A percentile compares a stretch with the other conserved stretches of the same genome.
These are phyloP conservation scores for Pseudogymnoascus sp. DNA, from an alignment of 2,329 filamentous ascomycete genomes.

Conservation along the genomic window DNA sequence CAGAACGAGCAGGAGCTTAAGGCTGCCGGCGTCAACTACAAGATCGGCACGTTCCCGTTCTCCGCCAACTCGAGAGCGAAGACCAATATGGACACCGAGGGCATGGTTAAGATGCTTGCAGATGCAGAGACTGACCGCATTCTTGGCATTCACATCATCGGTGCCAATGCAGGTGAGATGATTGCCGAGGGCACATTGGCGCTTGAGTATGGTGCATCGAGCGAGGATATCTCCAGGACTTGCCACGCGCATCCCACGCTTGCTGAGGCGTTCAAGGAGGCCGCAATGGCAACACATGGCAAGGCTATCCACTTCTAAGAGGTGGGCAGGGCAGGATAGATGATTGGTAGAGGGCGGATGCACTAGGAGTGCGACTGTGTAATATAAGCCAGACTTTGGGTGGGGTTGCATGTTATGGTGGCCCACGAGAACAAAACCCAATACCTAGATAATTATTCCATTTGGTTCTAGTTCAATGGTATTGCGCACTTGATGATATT, in stretches of 20 bases:
- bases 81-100: conserved; percentile 95
- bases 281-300: conserved; percentile 92
- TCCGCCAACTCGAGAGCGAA: conserved; percentile 96
- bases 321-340: background rate
- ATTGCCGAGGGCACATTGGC: conserved; percentile 95
- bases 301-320: conserved; percentile 91
- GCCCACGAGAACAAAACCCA: conserved; percentile 10
- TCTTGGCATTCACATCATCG: conserved; percentile 92
- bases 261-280: conserved; percentile 98
- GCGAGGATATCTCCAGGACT: conserved; percentile 88
- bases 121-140: conserved; percentile 96
- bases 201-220: conserved; percentile 91
- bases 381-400: background rate
- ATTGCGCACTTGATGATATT: conserved; percentile 8
- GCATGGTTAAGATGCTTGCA: conserved; percentile 92
- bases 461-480: conserved; percentile 7
- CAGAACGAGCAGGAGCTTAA: conserved; percentile 97
- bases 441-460: conserved; percentile 9
- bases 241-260: conserved; percentile 96
- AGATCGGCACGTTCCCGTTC: conserved; percentile 91
- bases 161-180: conserved; percentile 96
- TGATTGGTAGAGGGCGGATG: background rate
- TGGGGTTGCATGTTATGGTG: conserved; percentile 8
- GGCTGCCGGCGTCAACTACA: conserved; percentile 82
- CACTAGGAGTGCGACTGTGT: background rate